A percentile compares a stretch with the other conserved stretches of the same genome.
Conservation (phyloP, 2,329 filamentous ascomycete genomes). For the Colletotrichum scovillei region DNA sequence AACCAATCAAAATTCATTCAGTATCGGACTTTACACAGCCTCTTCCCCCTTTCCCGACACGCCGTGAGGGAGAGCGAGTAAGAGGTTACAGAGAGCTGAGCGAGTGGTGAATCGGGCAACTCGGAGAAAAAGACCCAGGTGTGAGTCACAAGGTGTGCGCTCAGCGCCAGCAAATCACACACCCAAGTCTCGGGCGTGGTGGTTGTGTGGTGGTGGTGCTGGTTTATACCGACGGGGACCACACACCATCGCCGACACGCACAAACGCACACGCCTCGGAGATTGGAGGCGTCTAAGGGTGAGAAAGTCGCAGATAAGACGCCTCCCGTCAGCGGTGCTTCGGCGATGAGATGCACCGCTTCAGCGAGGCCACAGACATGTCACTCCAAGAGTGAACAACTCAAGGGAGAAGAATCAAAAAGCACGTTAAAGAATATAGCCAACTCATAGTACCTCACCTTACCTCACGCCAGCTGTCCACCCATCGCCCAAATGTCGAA, state of each 20-base stretch:
- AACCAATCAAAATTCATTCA: neutral
- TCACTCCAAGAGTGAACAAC: neutral
- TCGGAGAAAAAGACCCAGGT: neutral
- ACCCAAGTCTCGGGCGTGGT: neutral
- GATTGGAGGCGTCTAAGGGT: neutral
- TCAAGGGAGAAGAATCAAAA: neutral
- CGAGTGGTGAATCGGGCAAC: neutral
- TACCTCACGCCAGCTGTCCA: neutral
- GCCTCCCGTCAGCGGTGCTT: too few relatives aligned
- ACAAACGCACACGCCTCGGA: neutral
- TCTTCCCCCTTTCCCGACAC: neutral
- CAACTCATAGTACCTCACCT: neutral
- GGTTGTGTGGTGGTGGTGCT: neutral
- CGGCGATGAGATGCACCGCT: neutral
- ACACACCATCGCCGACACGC: neutral
- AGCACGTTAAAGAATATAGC: neutral
- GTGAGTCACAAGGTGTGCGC: constrained; percentile 6
- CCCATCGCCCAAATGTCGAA: too few relatives aligned
- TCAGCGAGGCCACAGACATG: neutral
- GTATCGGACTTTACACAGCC: neutral
- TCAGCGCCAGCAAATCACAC: neutral
- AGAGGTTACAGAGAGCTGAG: neutral
- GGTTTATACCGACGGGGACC: neutral
- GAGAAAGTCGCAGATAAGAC: neutral
- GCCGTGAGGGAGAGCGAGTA: too few relatives aligned